Evolutionary conservation across 225 moss, liverwort and hornwort genomes (phyloP), one percentile per base, ranked within the genome.

Genomic region (Rhytidiadelphus loreus): DNA sequence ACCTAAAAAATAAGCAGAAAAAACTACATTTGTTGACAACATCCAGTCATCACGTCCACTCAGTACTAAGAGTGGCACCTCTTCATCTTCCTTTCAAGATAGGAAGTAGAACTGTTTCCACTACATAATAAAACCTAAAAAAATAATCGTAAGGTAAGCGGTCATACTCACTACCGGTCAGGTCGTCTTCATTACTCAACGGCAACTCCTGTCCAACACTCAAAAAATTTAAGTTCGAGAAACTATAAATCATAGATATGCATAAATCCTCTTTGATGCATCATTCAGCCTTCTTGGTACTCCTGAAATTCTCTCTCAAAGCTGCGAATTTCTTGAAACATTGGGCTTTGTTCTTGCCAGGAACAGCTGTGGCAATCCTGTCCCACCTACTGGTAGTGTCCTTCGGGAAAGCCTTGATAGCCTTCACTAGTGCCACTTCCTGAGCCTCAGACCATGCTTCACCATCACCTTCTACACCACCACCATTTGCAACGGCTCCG

Each of bases 291-390:
- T 91, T 94, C 92, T 95, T 97, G 77, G 92, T 93, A 87, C 94
- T 97, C 91, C 97, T 95, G 89, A 97, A 98, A 77, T 92, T 98
- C 11, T 96, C 97, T 90, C 95, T 96, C 90, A 98, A 91, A 90
- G 94, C 95, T 26, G 95, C 91, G 37, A 95, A 96, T 87, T 96
- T 98, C 92, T 95, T 98, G 89, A 95, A 95, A 90, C 97, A 97
- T 60, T 98, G 94, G 14, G 92, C 75, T 92, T 96, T 98, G 73
- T 87, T 94, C 91, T 96, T 98, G 60, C 95, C 94, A 65, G 96
- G 97, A 30, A 98, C 98, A 58, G 97, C 97, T 16, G 95, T 89
- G 11, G 97, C 93, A 87, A 98, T 98, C 84, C 95, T 96, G 83
- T 98, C 98, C 97, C 98, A 98, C 92, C 98, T 95, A 33, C 92